Evolutionary conservation across 2,329 filamentous ascomycete species (phyloP).

Genomic region (Calcarisporium arbuscula): DNA sequence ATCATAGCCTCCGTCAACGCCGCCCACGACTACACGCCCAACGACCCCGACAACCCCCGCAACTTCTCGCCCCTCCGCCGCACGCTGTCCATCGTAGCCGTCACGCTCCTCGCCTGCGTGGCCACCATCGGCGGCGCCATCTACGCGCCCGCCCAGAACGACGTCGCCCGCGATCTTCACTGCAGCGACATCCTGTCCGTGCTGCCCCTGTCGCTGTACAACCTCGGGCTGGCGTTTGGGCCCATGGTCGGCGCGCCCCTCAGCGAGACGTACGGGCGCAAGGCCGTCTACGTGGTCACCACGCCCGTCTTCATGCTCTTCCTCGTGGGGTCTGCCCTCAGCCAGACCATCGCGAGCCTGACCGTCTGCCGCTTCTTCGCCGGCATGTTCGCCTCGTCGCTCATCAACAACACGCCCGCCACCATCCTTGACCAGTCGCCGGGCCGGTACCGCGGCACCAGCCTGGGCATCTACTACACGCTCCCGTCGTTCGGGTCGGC

Average conservation of each 20-base stretch:
- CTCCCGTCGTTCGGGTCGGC: slow-evolving; percentile 61
- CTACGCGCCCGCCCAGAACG: slow-evolving; percentile 25
- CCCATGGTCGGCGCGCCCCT: slow-evolving; percentile 73
- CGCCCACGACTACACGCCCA: slow-evolving; percentile 31
- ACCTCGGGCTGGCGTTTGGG: slow-evolving; percentile 19
- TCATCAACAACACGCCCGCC: slow-evolving; percentile 56
- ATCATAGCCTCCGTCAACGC: slow-evolving; percentile 18
- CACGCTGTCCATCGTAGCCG: slow-evolving; percentile 71
- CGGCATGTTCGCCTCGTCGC: slow-evolving; percentile 54
- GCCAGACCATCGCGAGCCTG: slow-evolving; percentile 64
- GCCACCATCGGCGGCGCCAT: slow-evolving; percentile 18
- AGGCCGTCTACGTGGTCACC: slow-evolving; percentile 29
- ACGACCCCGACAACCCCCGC: slow-evolving; percentile 72
- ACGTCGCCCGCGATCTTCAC: slow-evolving; percentile 13
- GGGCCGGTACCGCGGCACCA: slow-evolving; percentile 45
- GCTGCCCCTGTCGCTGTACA: slow-evolving; percentile 20
- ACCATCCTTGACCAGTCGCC: slow-evolving; percentile 57
- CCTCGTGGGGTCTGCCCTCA: slow-evolving; percentile 62
- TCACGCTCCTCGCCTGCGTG: slow-evolving; percentile 63
- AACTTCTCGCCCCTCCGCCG: slow-evolving; percentile 71
- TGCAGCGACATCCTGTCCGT: slow-evolving; percentile 15
- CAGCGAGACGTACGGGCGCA: slow-evolving; percentile 64
- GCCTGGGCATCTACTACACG: slow-evolving; percentile 57
- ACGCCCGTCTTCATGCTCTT: slow-evolving; percentile 66
- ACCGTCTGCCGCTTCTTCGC: slow-evolving; percentile 66